These are phyloP conservation scores for Pythium aphanidermatum DNA, from an alignment of 352 stramenopile species.

Conservation along the genomic window DNA sequence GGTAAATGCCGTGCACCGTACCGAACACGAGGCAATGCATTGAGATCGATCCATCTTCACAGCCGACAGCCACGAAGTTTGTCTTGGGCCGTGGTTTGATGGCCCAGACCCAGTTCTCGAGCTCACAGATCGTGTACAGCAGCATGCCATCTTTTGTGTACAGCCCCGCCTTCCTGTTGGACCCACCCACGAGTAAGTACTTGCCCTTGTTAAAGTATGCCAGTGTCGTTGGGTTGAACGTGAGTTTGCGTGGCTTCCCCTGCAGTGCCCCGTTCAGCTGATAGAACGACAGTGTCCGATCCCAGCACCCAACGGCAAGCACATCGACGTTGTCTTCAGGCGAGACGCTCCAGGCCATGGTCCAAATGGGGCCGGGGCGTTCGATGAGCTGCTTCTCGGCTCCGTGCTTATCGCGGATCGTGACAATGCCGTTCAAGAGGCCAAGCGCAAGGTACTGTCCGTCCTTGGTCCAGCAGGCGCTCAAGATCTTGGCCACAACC, in stretches of 20 bases:
- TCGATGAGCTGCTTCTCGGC: slow-evolving; percentile 90
- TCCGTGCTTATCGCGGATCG: slow-evolving; percentile 89
- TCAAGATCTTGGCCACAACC: slow-evolving; percentile 91
- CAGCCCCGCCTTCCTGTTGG: slow-evolving; percentile 79
- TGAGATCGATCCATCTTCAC: slow-evolving; percentile 80
- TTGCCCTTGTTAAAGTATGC: slow-evolving; percentile 88
- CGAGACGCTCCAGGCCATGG: slow-evolving; percentile 77
- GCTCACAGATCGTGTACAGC: slow-evolving; percentile 72
- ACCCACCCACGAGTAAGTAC: slow-evolving; percentile 89
- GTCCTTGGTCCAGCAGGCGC: slow-evolving; percentile 89
- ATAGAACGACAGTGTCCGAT: slow-evolving; percentile 92
- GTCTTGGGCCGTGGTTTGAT: slow-evolving; percentile 75
- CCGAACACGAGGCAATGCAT: slow-evolving; percentile 88
- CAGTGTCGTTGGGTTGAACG: slow-evolving; percentile 91
- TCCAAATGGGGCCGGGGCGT: slow-evolving; percentile 80
- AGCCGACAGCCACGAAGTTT: slow-evolving; percentile 84
- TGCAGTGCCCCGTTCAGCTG: slow-evolving; percentile 75
- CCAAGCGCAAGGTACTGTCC: slow-evolving; percentile 90
- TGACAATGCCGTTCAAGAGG: slow-evolving; percentile 88
- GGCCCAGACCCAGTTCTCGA: slow-evolving; percentile 91
- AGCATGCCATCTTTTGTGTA: slow-evolving; percentile 88
- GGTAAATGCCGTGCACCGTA: slow-evolving; percentile 89
- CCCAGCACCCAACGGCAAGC: slow-evolving; percentile 92
- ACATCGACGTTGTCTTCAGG: slow-evolving; percentile 79
- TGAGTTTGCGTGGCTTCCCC: slow-evolving; percentile 83